Conservation (phyloP, 176 grass and related monocot genomes). For the Chloris gayana region DNA sequence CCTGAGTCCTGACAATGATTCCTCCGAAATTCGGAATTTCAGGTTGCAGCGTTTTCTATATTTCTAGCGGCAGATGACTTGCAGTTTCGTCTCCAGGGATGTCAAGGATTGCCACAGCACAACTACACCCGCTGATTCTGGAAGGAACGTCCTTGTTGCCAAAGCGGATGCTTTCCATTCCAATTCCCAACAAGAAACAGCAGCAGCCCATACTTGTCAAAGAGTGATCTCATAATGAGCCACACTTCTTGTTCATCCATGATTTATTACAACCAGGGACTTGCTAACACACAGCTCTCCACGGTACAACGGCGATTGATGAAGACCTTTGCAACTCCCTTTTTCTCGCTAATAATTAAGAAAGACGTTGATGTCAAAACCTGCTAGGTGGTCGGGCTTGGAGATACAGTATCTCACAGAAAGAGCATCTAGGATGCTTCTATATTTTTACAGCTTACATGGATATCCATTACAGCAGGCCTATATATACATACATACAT, state of each 20-base stretch:
- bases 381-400: not conserved
- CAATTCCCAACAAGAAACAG: slow-evolving; percentile 39
- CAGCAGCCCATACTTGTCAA: slow-evolving; percentile 10
- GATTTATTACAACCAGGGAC: slow-evolving; percentile 1
- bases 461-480: not conserved
- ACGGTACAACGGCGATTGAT: slow-evolving; percentile 1
- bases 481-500: not conserved
- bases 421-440: not conserved
- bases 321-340: not conserved
- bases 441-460: slow-evolving; percentile 40
- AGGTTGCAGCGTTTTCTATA: not conserved
- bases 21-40: not conserved
- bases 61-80: not conserved
- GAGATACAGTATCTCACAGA: slow-evolving; percentile 1
- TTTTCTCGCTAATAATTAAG: not conserved
- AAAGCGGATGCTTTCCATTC: not conserved
- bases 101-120: not conserved
- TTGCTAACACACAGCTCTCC: not conserved
- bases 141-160: not conserved
- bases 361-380: not conserved
- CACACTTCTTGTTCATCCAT: not conserved
- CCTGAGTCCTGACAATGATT: too few relatives aligned
- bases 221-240: not conserved
- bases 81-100: not conserved
- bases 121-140: not conserved